Base-by-base conservation (phyloP, 2,329 filamentous ascomycete species). In the Lachnellula arida region DNA sequence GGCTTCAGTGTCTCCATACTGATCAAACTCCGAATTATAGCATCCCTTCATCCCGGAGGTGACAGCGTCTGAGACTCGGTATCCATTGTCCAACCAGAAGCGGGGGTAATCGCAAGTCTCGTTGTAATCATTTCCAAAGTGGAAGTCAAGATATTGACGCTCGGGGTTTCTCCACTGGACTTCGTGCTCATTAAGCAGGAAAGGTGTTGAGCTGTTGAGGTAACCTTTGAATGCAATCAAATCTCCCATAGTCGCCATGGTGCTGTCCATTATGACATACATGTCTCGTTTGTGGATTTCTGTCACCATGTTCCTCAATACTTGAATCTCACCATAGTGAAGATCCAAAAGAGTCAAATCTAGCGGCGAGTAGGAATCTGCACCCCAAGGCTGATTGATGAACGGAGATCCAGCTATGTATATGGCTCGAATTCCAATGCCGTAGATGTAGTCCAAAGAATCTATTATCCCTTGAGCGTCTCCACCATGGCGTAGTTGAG, bases 201-300 rank as follows among this genome's bases (percentile, higher is more conserved):
- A 86, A 0, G 81, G 81, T 0, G 84, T 78, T 12, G 80, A 82
- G 2, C 67, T 70, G 64, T 87, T 87, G 58, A 82, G 71, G 61
- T 78, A 81, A 1, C 81, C 82, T 53, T 85, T 72, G 67, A 86
- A 87, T 5, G 80, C 81, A 58, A 87, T 77, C 51, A 87, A 72
- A 62, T 87, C 82, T 50, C 81, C 79, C 78, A 87, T 76, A 3
- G 87, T 77, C 2, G 84, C 86, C 67, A 87, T 77, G 2, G 84
- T 87, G 64, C 86, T 86, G 66, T 87, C 84, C 57, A 87, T 70
- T 34, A 87, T 72, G 42, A 87, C 81, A 71, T 85, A 86, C 82
- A 87, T 87, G 52, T 76, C 79, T 32, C 80, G 75, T 2, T 70
- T 69, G 63, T 87, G 84, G n/a, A 87, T 82, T 48, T 81, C 81